Conservation (phyloP, 768 basidiomycete genomes). For the Lactarius akahatsu region DNA sequence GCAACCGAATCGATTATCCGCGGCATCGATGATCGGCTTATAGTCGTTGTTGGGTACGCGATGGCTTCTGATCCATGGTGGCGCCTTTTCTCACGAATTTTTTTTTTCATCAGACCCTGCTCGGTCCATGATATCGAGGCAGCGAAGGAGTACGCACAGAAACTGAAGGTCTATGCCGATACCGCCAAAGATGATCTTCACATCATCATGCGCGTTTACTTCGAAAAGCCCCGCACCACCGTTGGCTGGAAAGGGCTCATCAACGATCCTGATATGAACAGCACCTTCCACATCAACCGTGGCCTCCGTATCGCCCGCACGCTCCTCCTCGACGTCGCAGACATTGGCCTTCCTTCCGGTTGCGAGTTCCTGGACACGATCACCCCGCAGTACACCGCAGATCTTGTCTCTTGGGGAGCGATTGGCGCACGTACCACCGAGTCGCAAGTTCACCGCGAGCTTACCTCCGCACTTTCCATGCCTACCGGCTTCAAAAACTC, state of each 20-base stretch:
- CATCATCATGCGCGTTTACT: constrained; percentile 98
- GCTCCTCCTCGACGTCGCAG: constrained; percentile 83
- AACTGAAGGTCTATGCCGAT: constrained; percentile 78
- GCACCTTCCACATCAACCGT: constrained; percentile 93
- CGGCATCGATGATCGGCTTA: constrained; percentile 87
- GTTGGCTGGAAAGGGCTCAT: constrained; percentile 99
- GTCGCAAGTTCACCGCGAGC: constrained; percentile 89
- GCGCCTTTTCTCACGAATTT: constrained; percentile 1
- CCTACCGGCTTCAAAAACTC: constrained; percentile 99
- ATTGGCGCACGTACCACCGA: constrained; percentile 94
- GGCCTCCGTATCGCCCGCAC: constrained; percentile 87
- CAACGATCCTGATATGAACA: constrained; percentile 94
- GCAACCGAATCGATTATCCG: constrained; percentile 75
- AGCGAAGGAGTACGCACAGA: constrained; percentile 82
- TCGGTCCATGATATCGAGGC: constrained; percentile 90
- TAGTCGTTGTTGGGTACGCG: constrained; percentile 86
- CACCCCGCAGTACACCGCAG: constrained; percentile 87
- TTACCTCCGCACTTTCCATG: constrained; percentile 87
- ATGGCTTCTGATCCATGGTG: neutral
- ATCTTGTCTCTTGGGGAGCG: constrained; percentile 92
- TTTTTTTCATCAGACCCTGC: constrained; percentile 62
- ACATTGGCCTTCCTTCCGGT: constrained; percentile 90
- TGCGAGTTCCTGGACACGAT: constrained; percentile 92
- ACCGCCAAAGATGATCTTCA: constrained; percentile 78
- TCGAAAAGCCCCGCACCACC: constrained; percentile 94